phyloP scores from a whole-genome alignment of 208 protist species.

The Trypanosoma vivax region DNA sequence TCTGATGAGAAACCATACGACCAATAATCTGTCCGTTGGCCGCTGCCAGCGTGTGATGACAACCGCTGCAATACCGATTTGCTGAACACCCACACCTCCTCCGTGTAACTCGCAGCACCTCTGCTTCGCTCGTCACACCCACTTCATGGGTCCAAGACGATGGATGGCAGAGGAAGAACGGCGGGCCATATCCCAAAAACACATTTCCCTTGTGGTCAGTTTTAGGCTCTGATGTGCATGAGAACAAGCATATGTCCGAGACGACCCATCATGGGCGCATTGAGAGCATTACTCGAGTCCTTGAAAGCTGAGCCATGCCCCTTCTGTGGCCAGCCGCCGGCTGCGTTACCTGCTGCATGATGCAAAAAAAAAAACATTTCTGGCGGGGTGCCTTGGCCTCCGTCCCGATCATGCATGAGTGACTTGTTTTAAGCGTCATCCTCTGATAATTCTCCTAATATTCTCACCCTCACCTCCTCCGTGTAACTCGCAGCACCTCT shows the following conservation, averaged over 20 bases:
- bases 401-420: conserved; percentile 5
- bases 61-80: no score
- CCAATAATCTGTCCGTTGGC: background rate
- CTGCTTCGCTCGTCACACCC: conserved; percentile 44
- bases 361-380: conserved; percentile 1
- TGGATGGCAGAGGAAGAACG: conserved; percentile 20
- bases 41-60: background rate
- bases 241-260: conserved; percentile 34
- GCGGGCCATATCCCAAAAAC: background rate
- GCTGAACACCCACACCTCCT: no score
- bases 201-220: background rate
- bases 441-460: background rate
- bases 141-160: conserved; percentile 14
- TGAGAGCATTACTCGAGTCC: conserved; percentile 21
- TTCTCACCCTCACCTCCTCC: no score
- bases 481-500: conserved; percentile 7
- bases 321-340: background rate
- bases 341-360: background rate
- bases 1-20: conserved; percentile 1
- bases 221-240: conserved; percentile 15
- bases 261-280: background rate
- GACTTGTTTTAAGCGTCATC: conserved; percentile 14
- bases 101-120: conserved; percentile 5
- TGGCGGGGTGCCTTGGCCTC: background rate
- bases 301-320: conserved; percentile 11